A percentile compares a stretch with the other conserved stretches of the same genome.
phyloP scores from a whole-genome alignment of 73 alveolate genomes.

The Paramecium octaurelia region DNA sequence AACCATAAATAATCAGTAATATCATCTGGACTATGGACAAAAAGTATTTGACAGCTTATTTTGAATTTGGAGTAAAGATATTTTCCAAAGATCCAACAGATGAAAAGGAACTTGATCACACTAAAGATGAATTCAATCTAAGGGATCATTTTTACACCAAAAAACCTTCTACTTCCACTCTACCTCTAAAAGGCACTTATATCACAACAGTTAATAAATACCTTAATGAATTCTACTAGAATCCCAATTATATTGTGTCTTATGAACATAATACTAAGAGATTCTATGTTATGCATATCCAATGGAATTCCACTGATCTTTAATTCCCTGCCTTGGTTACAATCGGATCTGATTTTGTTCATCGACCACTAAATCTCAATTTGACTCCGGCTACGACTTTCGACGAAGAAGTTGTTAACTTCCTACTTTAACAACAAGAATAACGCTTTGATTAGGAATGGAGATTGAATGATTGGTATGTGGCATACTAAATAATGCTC shows the following conservation, averaged over 20 bases:
- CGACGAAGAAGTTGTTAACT: neutral
- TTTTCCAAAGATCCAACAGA: slow-evolving; percentile 71
- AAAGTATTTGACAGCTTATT: slow-evolving; percentile 70
- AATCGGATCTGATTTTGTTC: slow-evolving; percentile 12
- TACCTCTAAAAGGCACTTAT: slow-evolving; percentile 41
- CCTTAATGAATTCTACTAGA: neutral
- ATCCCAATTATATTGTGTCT: slow-evolving; percentile 45
- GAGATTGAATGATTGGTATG: slow-evolving; percentile 23
- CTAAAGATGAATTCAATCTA: slow-evolving; percentile 15
- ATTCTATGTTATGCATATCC: slow-evolving; percentile 30
- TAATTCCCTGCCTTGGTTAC: slow-evolving; percentile 60
- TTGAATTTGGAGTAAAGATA: slow-evolving; percentile 61
- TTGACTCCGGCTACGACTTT: neutral
- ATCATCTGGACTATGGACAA: slow-evolving; percentile 79
- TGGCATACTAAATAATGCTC: neutral
- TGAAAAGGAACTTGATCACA: slow-evolving; percentile 5
- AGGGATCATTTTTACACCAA: neutral
- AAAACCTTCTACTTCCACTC: neutral
- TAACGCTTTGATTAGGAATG: neutral
- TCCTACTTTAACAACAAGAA: neutral
- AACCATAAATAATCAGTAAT: slow-evolving; percentile 66
- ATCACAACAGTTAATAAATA: slow-evolving; percentile 35
- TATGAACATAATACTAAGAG: slow-evolving; percentile 27
- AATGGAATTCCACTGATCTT: neutral
- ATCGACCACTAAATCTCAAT: neutral